Conservation (phyloP, 2,329 filamentous ascomycete genomes). For the Fulvia fulva region DNA sequence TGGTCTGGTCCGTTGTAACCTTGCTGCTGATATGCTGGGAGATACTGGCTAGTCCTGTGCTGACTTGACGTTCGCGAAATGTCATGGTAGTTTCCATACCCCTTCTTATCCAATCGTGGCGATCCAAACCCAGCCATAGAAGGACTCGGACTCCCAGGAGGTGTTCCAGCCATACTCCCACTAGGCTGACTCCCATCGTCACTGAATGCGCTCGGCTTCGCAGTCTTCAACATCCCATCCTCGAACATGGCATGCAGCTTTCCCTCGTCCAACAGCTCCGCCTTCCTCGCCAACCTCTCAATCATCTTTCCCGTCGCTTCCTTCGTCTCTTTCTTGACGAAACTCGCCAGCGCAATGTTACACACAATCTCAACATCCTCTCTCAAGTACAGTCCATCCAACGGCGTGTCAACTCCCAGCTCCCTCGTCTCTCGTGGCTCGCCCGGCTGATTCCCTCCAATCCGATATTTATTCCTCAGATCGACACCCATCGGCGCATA, state of each 20-base stretch:
- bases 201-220: conserved; percentile 45
- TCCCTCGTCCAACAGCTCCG: conserved; percentile 60
- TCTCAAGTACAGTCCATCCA: conserved; percentile 63
- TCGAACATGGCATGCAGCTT: conserved; percentile 65
- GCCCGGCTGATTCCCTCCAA: conserved; percentile 65
- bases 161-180: conserved; percentile 9
- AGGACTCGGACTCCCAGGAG: conserved; percentile 19
- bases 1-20: conserved; percentile 27
- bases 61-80: conserved; percentile 18
- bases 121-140: conserved; percentile 12
- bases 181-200: conserved; percentile 9
- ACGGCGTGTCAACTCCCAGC: conserved; percentile 61
- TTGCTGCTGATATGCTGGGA: conserved; percentile 26
- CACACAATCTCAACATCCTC: conserved; percentile 69
- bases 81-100: conserved; percentile 31
- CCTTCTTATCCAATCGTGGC: conserved; percentile 23
- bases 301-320: conserved; percentile 66
- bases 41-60: conserved; percentile 19
- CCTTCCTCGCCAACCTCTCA: conserved; percentile 65
- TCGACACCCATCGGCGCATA: conserved; percentile 66
- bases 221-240: conserved; percentile 58
- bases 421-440: conserved; percentile 60
- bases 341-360: conserved; percentile 58
- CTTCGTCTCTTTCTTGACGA: conserved; percentile 65
- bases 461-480: conserved; percentile 64